Evolutionary conservation across 2,329 filamentous ascomycete species (phyloP), one percentile per base, ranked within the genome.

Genomic region (Coniochaeta prunicola): DNA sequence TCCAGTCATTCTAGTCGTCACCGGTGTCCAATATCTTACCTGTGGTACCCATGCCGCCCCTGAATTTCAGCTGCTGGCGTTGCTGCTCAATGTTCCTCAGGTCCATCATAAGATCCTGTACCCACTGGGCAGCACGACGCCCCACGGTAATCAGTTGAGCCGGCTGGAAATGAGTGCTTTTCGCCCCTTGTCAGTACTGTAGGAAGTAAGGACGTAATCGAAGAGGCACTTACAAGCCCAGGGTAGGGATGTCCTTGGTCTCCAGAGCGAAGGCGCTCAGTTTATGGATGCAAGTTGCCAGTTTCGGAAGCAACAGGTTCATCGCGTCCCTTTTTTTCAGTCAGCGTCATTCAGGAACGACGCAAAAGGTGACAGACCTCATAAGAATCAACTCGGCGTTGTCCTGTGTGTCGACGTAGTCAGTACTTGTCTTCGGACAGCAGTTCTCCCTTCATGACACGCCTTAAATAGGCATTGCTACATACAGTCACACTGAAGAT

Each of bases 361-460:
- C n/a, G n/a, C n/a, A n/a, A n/a, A n/a, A n/a, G n/a, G n/a, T n/a
- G n/a, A 15, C 33, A 36, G 6, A 7, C 33, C 33, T 3, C 66
- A 91, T 81, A 68, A 96, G 84, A 64, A 96, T 91, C 45, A 93
- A 74, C 65, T 93, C 90, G 8, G 87, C 81, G 64, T 92, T 91
- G 67, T 92, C 90, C 59, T n/a, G 88, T 93, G 48, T n/a, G n/a
- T n/a, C n/a, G n/a, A n/a, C n/a, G n/a, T n/a, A n/a, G n/a, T n/a
- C n/a, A n/a, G n/a, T n/a, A n/a, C n/a, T n/a, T n/a, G n/a, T n/a
- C n/a, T n/a, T n/a, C n/a, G n/a, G n/a, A n/a, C n/a, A n/a, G n/a
- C n/a, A n/a, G n/a, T n/a, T n/a, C n/a, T n/a, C n/a, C n/a, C n/a
- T n/a, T n/a, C n/a, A n/a, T n/a, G n/a, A n/a, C n/a, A n/a, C n/a